Evolutionary conservation across 208 protist genomes (phyloP).

Genomic region (Entamoeba histolytica): DNA sequence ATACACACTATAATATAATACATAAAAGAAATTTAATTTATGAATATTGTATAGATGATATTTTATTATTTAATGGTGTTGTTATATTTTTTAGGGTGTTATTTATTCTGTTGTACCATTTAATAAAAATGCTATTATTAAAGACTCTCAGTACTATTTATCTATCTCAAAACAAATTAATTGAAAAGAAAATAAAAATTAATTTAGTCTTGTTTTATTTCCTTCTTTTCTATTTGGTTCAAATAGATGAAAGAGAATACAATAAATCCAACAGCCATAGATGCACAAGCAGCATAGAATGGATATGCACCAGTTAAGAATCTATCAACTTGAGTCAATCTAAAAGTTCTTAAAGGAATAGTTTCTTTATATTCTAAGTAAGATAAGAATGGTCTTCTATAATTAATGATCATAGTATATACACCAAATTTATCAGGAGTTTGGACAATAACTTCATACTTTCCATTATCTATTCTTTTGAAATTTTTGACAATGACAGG

Average conservation of each 20-base stretch:
- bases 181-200: too few species aligned
- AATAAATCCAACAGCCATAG: not conserved
- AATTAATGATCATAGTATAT: not conserved
- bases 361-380: not conserved
- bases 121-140: too few species aligned
- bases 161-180: too few species aligned
- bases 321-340: not conserved
- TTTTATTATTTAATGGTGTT: too few species aligned
- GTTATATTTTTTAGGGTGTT: too few species aligned
- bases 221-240: not conserved
- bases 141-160: too few species aligned
- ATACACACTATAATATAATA: too few species aligned
- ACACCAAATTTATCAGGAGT: not conserved
- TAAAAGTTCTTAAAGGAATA: not conserved
- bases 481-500: not conserved
- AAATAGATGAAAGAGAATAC: not conserved
- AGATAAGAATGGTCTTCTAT: not conserved
- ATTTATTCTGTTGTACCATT: too few species aligned
- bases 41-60: too few species aligned
- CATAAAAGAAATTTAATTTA: too few species aligned
- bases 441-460: not conserved
- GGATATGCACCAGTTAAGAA: not conserved
- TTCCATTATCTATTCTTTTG: not conserved
- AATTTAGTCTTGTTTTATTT: too few species aligned
- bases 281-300: not conserved